These are phyloP conservation scores for Gnaphalium uliginosum DNA, from an alignment of 129 eudicot species.

Conservation along the genomic window DNA sequence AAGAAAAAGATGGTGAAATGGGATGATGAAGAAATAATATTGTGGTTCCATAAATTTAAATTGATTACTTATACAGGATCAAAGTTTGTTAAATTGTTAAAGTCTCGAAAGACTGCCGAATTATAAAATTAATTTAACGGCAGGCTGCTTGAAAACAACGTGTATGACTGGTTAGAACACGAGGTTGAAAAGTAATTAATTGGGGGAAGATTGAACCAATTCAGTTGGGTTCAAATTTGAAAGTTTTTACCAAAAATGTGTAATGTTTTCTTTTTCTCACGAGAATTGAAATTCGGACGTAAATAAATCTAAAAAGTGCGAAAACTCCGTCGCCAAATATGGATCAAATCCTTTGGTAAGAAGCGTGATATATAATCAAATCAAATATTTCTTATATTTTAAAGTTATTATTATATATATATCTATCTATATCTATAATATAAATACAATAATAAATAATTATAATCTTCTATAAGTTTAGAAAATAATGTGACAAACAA, in stretches of 20 bases:
- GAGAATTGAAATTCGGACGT: constrained; percentile 18
- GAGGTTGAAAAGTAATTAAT: background rate
- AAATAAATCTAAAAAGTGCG: background rate
- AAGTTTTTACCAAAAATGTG: background rate
- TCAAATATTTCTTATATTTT: too few species aligned
- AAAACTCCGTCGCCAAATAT: constrained; percentile 17
- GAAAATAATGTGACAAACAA: too few species aligned
- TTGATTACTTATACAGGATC: background rate
- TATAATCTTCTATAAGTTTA: too few species aligned
- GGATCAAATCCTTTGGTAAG: too few species aligned
- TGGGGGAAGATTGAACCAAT: background rate
- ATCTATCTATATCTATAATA: too few species aligned
- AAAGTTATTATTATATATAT: too few species aligned
- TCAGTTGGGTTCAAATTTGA: background rate
- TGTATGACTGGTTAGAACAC: background rate
- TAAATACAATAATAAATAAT: too few species aligned
- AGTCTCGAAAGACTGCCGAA: constrained; percentile 9
- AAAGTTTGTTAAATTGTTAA: background rate
- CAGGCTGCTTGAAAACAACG: constrained; percentile 13
- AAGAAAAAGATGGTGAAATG: background rate
- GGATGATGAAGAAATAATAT: constrained; percentile 10
- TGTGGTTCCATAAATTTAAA: background rate
- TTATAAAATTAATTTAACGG: constrained; percentile 11
- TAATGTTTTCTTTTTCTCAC: constrained; percentile 23
- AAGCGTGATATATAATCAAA: too few species aligned